These are phyloP conservation scores for Nephelium lappaceum DNA, from an alignment of 345 rosid species.

Conservation along the genomic window DNA sequence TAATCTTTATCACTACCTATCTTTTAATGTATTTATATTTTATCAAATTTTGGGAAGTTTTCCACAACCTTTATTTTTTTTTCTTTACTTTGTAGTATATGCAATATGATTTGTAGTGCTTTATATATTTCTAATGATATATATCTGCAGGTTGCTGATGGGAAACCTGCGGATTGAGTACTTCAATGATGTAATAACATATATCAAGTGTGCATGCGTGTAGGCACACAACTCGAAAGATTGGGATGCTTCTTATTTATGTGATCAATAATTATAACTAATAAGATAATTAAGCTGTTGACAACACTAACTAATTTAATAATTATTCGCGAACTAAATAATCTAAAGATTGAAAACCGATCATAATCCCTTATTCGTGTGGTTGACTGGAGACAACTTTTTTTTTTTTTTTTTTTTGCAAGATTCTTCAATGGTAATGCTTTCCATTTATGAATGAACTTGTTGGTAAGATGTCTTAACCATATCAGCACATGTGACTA, in stretches of 20 bases:
- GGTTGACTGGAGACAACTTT: neutral
- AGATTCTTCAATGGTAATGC: conserved; percentile 20
- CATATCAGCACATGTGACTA: conserved; percentile 28
- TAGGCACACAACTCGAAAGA: conserved; percentile 11
- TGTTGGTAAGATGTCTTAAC: conserved; percentile 32
- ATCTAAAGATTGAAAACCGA: neutral
- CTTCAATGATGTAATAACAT: conserved; percentile 12
- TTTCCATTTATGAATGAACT: conserved; percentile 17
- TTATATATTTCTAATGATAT: conserved; percentile 2
- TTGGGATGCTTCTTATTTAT: neutral
- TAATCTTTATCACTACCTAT: no score
- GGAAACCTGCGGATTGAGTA: neutral
- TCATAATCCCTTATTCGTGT: neutral
- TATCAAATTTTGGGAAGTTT: no score
- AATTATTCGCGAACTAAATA: neutral
- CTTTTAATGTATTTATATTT: no score
- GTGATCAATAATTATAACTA: neutral
- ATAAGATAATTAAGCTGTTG: conserved; percentile 4
- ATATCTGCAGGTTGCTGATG: neutral
- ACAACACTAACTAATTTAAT: conserved; percentile 17
- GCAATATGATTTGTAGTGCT: neutral
- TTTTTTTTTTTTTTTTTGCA: neutral
- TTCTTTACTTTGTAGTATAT: neutral
- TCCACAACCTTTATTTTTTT: no score
- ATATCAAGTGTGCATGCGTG: conserved; percentile 12